Conservation (phyloP, 768 basidiomycete genomes). For the Austroboletus eburneus region DNA sequence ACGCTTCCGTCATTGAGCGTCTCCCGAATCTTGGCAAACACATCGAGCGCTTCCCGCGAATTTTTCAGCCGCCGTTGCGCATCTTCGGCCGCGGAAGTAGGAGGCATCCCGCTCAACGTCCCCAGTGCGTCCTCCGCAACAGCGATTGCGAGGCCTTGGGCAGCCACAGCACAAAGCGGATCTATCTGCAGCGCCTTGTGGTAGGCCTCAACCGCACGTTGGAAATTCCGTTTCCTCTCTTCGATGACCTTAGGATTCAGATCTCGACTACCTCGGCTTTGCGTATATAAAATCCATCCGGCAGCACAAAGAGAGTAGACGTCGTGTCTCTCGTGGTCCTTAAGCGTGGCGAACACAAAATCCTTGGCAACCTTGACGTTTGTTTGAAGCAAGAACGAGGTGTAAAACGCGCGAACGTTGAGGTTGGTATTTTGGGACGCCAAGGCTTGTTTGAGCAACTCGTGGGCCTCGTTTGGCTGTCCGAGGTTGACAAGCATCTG, state of each 20-base stretch:
- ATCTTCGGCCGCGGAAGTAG: constrained; percentile 56
- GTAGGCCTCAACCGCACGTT: constrained; percentile 84
- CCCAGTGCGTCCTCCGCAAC: constrained; percentile 90
- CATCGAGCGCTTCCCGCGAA: constrained; percentile 80
- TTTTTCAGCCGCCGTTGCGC: constrained; percentile 61
- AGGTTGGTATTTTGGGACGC: constrained; percentile 72
- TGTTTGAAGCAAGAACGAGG: constrained; percentile 84
- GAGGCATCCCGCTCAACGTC: constrained; percentile 50
- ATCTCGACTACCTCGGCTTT: constrained; percentile 81
- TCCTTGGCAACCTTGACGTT: constrained; percentile 74
- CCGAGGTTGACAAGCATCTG: constrained; percentile 70
- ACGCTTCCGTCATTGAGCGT: constrained; percentile 79
- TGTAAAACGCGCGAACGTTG: constrained; percentile 90
- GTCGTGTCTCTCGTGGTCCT: constrained; percentile 83
- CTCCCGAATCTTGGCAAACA: constrained; percentile 91
- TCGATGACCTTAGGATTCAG: constrained; percentile 42
- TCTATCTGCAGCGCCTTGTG: constrained; percentile 87
- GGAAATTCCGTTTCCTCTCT: constrained; percentile 75
- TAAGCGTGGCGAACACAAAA: constrained; percentile 86
- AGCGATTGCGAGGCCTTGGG: constrained; percentile 92
- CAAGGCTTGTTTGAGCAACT: constrained; percentile 84
- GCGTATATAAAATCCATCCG: constrained; percentile 81
- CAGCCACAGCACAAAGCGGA: constrained; percentile 84
- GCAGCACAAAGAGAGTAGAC: constrained; percentile 88
- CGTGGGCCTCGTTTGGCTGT: constrained; percentile 78